Conservation (phyloP, 2,329 filamentous ascomycete species). For the Chalara sp. region DNA sequence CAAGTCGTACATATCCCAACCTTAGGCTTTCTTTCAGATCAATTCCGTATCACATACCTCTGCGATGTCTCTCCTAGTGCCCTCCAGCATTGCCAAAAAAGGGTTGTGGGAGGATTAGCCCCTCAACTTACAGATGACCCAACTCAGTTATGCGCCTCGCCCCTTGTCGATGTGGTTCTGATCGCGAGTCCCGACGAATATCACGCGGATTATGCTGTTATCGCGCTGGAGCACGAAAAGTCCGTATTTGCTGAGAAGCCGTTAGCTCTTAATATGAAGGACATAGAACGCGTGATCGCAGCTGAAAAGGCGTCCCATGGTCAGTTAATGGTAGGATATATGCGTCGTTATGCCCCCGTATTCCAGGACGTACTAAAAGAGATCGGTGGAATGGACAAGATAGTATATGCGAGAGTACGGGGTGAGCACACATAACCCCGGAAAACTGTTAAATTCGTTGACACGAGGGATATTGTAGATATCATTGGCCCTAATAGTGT, state of each 20-base stretch:
- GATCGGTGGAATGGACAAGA: conserved; percentile 40
- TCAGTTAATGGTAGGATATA: conserved; percentile 51
- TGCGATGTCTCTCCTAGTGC: conserved; percentile 34
- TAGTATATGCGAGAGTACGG: conserved; percentile 47
- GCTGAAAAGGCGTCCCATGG: conserved; percentile 39
- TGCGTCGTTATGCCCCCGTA: conserved; percentile 51
- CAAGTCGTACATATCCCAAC: conserved; percentile 46
- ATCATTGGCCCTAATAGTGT: conserved; percentile 47
- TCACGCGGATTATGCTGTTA: conserved; percentile 44
- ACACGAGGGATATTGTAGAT: neutral
- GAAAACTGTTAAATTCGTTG: too few relatives aligned
- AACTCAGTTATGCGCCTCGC: conserved; percentile 2
- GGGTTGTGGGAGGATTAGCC: conserved; percentile 5
- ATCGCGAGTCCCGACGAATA: conserved; percentile 46
- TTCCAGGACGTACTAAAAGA: conserved; percentile 48
- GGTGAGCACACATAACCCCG: conserved; percentile 17
- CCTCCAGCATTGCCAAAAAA: conserved; percentile 31
- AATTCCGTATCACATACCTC: conserved; percentile 19
- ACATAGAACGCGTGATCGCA: conserved; percentile 38
- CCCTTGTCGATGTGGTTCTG: conserved; percentile 31
- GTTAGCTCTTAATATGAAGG: conserved; percentile 40
- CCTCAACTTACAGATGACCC: conserved; percentile 20
- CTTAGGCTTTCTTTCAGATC: conserved; percentile 32
- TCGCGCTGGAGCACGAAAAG: conserved; percentile 47
- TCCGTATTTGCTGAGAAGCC: conserved; percentile 55